Percentiles rank a stretch among this genome's conserved stretches.
Conservation (phyloP, 352 stramenopile species). For the Phytophthora citricola region DNA sequence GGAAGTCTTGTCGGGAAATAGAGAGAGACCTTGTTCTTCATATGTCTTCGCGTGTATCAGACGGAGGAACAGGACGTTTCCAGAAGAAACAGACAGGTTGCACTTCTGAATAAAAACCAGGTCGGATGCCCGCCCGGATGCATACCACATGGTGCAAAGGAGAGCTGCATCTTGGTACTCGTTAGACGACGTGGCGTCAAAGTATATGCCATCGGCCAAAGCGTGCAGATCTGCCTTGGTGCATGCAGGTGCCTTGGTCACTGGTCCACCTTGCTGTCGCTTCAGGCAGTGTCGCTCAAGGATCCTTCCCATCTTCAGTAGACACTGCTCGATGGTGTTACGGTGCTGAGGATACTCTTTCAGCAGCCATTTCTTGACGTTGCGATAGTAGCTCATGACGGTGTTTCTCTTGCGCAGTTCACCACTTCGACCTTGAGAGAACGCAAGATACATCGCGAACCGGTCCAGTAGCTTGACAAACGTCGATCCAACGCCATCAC, state of each 20-base stretch:
- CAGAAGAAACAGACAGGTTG: no score
- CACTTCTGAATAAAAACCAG: no score
- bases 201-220: no score
- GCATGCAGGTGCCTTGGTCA: constrained; percentile 5
- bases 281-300: neutral
- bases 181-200: no score
- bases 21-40: no score
- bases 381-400: constrained; percentile 6
- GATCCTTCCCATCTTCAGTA: constrained; percentile 4
- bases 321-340: neutral
- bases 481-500: no score
- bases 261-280: neutral
- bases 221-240: neutral
- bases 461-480: neutral
- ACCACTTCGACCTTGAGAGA: neutral
- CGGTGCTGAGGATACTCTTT: neutral
- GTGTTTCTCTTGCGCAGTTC: neutral
- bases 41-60: no score
- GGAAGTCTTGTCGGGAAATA: no score
- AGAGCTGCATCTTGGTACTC: no score
- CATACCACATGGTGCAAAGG: no score
- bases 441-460: neutral
- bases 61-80: no score
- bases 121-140: no score
- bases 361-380: constrained; percentile 1